Conservation (phyloP, 768 basidiomycete genomes). For the Leccinum subtestaceum region DNA sequence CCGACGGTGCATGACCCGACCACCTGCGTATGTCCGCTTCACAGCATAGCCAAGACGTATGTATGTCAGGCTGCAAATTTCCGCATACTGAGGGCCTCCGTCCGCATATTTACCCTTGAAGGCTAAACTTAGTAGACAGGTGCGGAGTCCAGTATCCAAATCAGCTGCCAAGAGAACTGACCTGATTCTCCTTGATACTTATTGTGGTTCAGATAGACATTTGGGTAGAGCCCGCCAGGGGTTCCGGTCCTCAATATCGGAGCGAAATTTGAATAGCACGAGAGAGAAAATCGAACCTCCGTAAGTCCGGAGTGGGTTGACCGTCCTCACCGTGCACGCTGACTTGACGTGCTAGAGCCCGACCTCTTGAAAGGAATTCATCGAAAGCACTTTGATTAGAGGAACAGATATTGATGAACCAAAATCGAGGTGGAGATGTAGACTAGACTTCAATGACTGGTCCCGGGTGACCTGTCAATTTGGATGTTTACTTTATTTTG, state of each 20-base stretch:
- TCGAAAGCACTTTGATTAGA: neutral
- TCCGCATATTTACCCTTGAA: neutral
- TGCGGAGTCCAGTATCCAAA: neutral
- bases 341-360: neutral
- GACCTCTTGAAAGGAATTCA: neutral
- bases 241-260: neutral
- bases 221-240: neutral
- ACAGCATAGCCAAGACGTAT: conserved; percentile 4
- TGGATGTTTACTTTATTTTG: neutral
- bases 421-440: neutral
- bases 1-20: conserved; percentile 3
- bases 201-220: conserved; percentile 4
- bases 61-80: neutral
- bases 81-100: neutral
- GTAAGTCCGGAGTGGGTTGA: neutral
- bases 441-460: neutral
- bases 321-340: neutral
- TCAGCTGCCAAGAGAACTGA: conserved; percentile 11
- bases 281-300: neutral
- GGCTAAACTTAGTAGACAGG: conserved; percentile 4
- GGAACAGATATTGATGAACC: neutral
- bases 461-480: conserved; percentile 5
- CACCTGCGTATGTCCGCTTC: conserved; percentile 1
- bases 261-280: neutral
- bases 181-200: neutral